These are phyloP conservation scores for Dendrobium catenatum DNA, from an alignment of 106 monocot species.

Conservation along the genomic window DNA sequence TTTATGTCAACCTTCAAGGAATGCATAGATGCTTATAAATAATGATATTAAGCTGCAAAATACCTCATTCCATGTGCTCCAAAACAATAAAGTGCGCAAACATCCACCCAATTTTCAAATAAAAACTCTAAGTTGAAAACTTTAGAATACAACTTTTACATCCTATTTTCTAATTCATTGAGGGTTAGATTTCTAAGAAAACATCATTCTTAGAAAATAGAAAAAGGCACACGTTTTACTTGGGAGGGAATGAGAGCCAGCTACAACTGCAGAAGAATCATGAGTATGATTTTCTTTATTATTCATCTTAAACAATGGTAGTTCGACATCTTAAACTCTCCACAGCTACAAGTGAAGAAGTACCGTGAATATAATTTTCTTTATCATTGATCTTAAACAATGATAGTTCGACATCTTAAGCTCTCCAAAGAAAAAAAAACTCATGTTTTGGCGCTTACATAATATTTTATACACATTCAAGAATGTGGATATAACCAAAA, in stretches of 20 bases:
- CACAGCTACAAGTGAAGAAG: background rate
- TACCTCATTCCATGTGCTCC: background rate
- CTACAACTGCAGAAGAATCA: background rate
- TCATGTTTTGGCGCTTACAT: background rate
- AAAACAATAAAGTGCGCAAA: background rate
- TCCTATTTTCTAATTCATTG: background rate
- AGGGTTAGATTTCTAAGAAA: background rate
- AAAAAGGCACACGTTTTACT: background rate
- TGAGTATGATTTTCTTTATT: background rate
- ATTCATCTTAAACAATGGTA: background rate
- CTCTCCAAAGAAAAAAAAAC: background rate
- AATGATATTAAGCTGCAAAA: background rate
- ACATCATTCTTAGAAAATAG: background rate
- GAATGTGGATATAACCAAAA: background rate
- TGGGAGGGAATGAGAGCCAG: background rate
- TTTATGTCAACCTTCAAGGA: background rate
- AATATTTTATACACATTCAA: background rate
- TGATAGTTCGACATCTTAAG: background rate
- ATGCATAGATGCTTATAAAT: background rate
- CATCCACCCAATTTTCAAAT: background rate
- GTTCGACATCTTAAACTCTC: background rate
- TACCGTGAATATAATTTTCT: background rate
- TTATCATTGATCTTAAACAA: background rate
- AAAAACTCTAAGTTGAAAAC: background rate
- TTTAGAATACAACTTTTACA: background rate